Conservation (phyloP, 257 asterid genomes). For the Ligustrum vulgare region DNA sequence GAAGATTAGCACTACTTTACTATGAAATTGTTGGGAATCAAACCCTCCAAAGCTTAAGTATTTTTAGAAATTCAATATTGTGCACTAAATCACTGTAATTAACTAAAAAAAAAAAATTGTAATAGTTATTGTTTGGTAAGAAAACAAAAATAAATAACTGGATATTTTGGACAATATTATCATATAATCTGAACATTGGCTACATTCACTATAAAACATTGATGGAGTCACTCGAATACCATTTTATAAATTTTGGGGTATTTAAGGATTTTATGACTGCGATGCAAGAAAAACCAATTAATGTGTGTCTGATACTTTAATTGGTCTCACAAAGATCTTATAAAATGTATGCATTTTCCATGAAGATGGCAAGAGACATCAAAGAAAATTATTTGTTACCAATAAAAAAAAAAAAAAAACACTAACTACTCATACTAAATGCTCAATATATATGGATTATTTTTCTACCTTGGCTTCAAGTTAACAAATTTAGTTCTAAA, state of each 20-base stretch:
- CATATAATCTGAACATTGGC: background rate
- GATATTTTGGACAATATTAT: background rate
- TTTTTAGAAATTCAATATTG: no score
- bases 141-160: no score
- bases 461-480: no score
- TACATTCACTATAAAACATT: background rate
- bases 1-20: constrained; percentile 28
- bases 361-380: background rate
- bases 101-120: background rate
- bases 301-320: background rate
- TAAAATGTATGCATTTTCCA: background rate
- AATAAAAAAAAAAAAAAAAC: no score
- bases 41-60: background rate
- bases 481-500: no score
- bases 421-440: no score
- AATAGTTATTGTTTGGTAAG: no score
- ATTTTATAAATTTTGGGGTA: background rate
- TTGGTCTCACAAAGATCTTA: background rate
- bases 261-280: background rate
- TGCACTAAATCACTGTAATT: background rate
- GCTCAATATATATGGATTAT: no score
- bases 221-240: no score
- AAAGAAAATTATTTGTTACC: no score
- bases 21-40: constrained; percentile 24
- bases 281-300: background rate